These are phyloP conservation scores for Suhomyces emberorum DNA, from an alignment of 805 yeast species.

Conservation along the genomic window DNA sequence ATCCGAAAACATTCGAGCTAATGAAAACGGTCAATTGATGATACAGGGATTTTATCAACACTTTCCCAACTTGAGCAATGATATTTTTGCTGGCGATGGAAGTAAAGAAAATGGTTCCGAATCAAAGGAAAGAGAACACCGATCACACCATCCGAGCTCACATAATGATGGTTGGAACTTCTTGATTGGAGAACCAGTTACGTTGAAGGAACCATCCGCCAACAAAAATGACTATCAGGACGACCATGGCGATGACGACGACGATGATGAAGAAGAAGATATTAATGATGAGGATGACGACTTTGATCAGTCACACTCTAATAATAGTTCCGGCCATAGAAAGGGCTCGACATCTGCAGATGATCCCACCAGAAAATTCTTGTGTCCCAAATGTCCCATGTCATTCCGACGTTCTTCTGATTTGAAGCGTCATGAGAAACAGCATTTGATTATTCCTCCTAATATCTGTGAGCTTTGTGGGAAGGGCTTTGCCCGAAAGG, in stretches of 20 bases:
- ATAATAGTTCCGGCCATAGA: background rate
- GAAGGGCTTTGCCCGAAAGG: conserved; percentile 80
- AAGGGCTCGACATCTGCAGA: conserved; percentile 5
- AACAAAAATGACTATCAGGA: conserved; percentile 5
- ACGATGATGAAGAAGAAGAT: conserved; percentile 4
- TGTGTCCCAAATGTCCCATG: conserved; percentile 59
- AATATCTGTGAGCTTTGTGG: conserved; percentile 74
- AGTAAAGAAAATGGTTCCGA: conserved; percentile 1
- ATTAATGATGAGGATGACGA: conserved; percentile 5
- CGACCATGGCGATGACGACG: conserved; percentile 7
- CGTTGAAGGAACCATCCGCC: conserved; percentile 5
- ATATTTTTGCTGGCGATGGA: conserved; percentile 26
- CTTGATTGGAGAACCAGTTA: conserved; percentile 23
- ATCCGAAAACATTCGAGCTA: conserved; percentile 30
- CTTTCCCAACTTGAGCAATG: conserved; percentile 44
- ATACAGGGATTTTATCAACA: conserved; percentile 39
- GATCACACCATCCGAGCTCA: conserved; percentile 13
- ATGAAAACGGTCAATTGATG: conserved; percentile 40
- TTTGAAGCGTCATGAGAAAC: conserved; percentile 71
- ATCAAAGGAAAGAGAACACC: background rate
- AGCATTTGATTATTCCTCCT: conserved; percentile 68
- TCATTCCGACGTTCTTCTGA: conserved; percentile 67
- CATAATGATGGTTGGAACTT: conserved; percentile 34
- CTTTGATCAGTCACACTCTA: conserved; percentile 1
- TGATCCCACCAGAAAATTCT: conserved; percentile 37